These are phyloP conservation scores for Periglandula ipomoeae DNA, from an alignment of 2,329 filamentous ascomycete species.

Conservation along the genomic window DNA sequence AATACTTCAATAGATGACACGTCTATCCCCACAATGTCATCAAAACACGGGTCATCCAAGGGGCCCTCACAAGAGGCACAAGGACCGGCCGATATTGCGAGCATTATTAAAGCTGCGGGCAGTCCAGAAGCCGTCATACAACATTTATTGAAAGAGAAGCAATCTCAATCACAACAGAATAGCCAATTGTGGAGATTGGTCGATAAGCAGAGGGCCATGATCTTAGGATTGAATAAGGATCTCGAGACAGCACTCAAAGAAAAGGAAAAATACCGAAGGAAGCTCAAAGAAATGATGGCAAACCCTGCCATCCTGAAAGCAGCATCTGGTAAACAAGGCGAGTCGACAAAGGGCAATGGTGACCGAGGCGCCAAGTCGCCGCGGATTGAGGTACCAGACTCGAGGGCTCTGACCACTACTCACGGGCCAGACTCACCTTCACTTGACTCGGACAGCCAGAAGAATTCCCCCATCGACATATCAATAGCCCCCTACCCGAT, in stretches of 20 bases:
- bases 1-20: slow-evolving; percentile 86
- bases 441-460: slow-evolving; percentile 38
- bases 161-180: slow-evolving; percentile 81
- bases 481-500: slow-evolving; percentile 54
- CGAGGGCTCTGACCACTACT: slow-evolving; percentile 5
- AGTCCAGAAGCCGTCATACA: slow-evolving; percentile 84
- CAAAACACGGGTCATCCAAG: slow-evolving; percentile 40
- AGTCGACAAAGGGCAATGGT: slow-evolving; percentile 5
- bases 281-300: slow-evolving; percentile 65
- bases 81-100: slow-evolving; percentile 66
- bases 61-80: slow-evolving; percentile 48
- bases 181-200: slow-evolving; percentile 89
- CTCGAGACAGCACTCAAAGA: slow-evolving; percentile 85
- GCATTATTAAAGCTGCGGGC: slow-evolving; percentile 73
- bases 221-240: slow-evolving; percentile 89
- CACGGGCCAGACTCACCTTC: slow-evolving; percentile 4
- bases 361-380: slow-evolving; percentile 11
- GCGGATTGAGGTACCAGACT: slow-evolving; percentile 16
- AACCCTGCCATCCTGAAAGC: slow-evolving; percentile 24
- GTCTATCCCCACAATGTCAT: slow-evolving; percentile 70
- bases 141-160: slow-evolving; percentile 84
- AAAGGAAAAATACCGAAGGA: slow-evolving; percentile 87
- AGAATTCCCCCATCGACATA: slow-evolving; percentile 50
- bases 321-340: slow-evolving; percentile 14
- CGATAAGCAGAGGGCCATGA: slow-evolving; percentile 92